phyloP scores from a whole-genome alignment of 805 yeast genomes.

The Sporopachydermia lactativora region DNA sequence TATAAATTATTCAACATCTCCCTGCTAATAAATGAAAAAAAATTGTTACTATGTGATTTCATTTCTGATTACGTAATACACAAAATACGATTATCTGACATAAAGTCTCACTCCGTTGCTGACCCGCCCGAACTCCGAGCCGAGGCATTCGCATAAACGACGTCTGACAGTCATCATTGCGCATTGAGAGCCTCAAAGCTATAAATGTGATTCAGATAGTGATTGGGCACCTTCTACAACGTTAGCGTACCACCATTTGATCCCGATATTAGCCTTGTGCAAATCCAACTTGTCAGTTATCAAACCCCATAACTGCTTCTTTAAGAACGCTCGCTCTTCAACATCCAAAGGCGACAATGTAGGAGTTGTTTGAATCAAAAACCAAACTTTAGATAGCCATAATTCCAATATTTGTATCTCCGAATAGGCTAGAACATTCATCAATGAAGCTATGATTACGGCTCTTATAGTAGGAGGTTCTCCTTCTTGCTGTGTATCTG shows the following conservation, averaged over 20 bases:
- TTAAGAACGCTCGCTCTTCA: slow-evolving; percentile 26
- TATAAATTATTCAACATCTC: too few species aligned
- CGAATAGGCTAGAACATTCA: slow-evolving; percentile 39
- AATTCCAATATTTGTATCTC: slow-evolving; percentile 26
- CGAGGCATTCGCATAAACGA: too few species aligned
- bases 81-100: too few species aligned
- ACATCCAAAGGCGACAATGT: slow-evolving; percentile 15
- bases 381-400: slow-evolving; percentile 36
- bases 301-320: slow-evolving; percentile 34
- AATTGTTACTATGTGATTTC: too few species aligned
- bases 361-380: slow-evolving; percentile 17
- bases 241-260: slow-evolving; percentile 51
- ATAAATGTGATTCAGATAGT: too few species aligned
- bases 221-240: neutral
- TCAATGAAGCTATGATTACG: slow-evolving; percentile 30
- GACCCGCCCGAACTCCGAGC: too few species aligned
- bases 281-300: slow-evolving; percentile 44
- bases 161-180: too few species aligned
- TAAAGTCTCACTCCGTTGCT: too few species aligned
- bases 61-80: too few species aligned
- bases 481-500: slow-evolving; percentile 5
- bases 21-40: too few species aligned
- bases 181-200: too few species aligned
- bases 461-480: slow-evolving; percentile 27
- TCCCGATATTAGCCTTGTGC: slow-evolving; percentile 39